Evolutionary conservation across 768 basidiomycete genomes (phyloP), one percentile per base, ranked within the genome.

Genomic region (Leccinum variicolor): DNA sequence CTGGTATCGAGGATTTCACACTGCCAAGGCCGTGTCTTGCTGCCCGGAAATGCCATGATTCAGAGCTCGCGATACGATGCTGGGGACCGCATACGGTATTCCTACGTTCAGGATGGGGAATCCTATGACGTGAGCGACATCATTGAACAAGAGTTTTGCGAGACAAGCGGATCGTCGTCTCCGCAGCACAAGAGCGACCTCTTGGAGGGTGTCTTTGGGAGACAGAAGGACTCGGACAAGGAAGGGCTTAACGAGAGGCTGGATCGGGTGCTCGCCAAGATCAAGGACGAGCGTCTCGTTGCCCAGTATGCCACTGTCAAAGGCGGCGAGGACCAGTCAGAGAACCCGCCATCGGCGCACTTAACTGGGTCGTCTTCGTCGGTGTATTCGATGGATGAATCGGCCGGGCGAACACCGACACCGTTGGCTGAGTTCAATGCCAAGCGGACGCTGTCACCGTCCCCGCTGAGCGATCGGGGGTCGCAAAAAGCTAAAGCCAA

Each of bases 51-150:
- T n/a, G n/a, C n/a, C n/a, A n/a, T n/a, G n/a, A n/a, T n/a, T n/a
- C n/a, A n/a, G n/a, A n/a, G n/a, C n/a, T n/a, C n/a, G n/a, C n/a
- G n/a, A n/a, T n/a, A n/a, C n/a, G n/a, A n/a, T n/a, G n/a, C n/a
- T n/a, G n/a, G n/a, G n/a, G n/a, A n/a, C n/a, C n/a, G n/a, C n/a
- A n/a, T n/a, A n/a, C n/a, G n/a, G n/a, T n/a, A n/a, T n/a, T n/a
- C n/a, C n/a, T n/a, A n/a, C n/a, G n/a, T n/a, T n/a, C n/a, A n/a
- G n/a, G n/a, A n/a, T n/a, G 25, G 94, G 3, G 92, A 92, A 74
- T 89, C 89, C 0, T 90, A 87, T 66, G 96, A 98, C 70, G 93
- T 98, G 69, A 94, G 92, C 65, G 89, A 96, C 61, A 87, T 97
- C 52, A 82, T 98, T 49, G 93, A 95, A 68, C 85, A 91, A 72